Conservation (phyloP, 2,329 filamentous ascomycete genomes). For the Salinomyces thailandicus region DNA sequence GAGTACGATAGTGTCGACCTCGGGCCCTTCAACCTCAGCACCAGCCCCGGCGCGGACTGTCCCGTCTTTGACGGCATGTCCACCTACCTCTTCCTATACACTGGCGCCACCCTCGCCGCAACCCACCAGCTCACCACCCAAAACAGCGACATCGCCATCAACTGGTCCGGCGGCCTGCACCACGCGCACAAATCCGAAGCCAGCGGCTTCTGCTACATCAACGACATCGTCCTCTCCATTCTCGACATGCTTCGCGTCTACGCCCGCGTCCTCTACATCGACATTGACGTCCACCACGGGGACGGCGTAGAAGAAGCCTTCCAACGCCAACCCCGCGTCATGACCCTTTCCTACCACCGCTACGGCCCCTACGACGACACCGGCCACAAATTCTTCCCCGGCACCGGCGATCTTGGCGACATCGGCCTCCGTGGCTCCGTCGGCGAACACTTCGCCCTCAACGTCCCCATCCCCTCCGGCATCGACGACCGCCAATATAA, state of each 20-base stretch:
- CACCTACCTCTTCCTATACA: conserved; percentile 89
- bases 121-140: conserved; percentile 77
- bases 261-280: conserved; percentile 83
- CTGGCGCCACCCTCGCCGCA: conserved; percentile 81
- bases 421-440: conserved; percentile 65
- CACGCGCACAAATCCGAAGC: conserved; percentile 93
- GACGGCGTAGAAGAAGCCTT: conserved; percentile 89
- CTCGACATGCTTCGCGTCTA: conserved; percentile 74
- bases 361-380: conserved; percentile 64
- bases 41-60: conserved; percentile 64
- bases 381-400: conserved; percentile 49
- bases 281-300: conserved; percentile 86
- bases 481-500: conserved; percentile 69
- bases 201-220: conserved; percentile 96
- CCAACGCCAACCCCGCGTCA: conserved; percentile 77
- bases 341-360: conserved; percentile 94
- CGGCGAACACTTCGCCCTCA: conserved; percentile 58
- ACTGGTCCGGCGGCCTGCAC: conserved; percentile 93
- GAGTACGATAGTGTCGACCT: conserved; percentile 34
- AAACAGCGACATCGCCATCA: conserved; percentile 90
- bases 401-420: conserved; percentile 56
- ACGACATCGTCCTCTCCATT: conserved; percentile 92
- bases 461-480: conserved; percentile 57
- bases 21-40: conserved; percentile 61
- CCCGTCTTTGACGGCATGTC: conserved; percentile 93